A percentile compares a stretch with the other conserved stretches of the same genome.
Conservation (phyloP, 805 yeast genomes). For the Limtongia smithiae region DNA sequence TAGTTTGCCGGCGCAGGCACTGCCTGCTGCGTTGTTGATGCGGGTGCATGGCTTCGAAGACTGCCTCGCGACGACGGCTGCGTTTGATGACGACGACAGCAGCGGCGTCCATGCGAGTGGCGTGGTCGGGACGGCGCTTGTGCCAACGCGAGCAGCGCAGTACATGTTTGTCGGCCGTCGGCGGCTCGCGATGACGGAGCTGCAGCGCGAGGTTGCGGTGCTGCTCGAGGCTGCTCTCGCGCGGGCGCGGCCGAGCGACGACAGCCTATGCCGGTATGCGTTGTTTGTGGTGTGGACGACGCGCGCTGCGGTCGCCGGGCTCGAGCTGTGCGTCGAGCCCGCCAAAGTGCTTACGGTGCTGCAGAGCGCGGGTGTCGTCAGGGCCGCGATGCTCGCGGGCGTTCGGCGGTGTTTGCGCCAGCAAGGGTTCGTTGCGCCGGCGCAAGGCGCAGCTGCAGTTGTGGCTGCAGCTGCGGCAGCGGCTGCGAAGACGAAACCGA, state of each 20-base stretch:
- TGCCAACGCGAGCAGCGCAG: slow-evolving; percentile 7
- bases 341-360: slow-evolving; percentile 9
- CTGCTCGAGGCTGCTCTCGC: slow-evolving; percentile 1
- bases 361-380: slow-evolving; percentile 1
- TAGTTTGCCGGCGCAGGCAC: neutral
- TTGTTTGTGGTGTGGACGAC: slow-evolving; percentile 14
- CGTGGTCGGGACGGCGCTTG: slow-evolving; percentile 1
- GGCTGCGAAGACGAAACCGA: too few species aligned
- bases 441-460: too few species aligned
- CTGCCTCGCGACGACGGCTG: too few species aligned
- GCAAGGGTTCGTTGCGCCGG: neutral
- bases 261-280: slow-evolving; percentile 3
- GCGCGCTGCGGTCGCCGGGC: slow-evolving; percentile 11
- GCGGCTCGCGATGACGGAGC: neutral
- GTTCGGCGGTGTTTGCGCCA: neutral
- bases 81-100: neutral
- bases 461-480: too few species aligned
- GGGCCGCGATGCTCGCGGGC: too few species aligned
- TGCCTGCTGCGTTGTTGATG: too few species aligned
- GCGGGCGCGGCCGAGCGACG: neutral
- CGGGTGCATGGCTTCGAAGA: too few species aligned
- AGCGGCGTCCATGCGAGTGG: slow-evolving; percentile 7
- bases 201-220: slow-evolving; percentile 6
- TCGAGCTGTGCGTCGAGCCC: slow-evolving; percentile 28
- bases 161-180: slow-evolving; percentile 23